Base-by-base conservation (phyloP, 2,329 filamentous ascomycete genomes). In the Pezicula radicicola region DNA sequence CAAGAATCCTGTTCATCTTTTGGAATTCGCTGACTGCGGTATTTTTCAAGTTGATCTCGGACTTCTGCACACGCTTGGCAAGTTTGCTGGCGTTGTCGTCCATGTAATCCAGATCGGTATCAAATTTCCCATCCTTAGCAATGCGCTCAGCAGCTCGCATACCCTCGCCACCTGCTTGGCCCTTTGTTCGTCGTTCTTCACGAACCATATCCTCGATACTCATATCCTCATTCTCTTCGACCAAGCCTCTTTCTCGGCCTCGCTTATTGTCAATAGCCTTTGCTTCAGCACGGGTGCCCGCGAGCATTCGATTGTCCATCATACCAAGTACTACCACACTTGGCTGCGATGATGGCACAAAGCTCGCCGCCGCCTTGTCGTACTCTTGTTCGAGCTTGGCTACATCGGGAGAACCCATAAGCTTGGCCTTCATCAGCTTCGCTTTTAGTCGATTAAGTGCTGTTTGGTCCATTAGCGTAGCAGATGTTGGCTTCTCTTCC, bases 191-290 rank as follows among this genome's bases (percentile, higher is more conserved):
- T 35, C 90, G 84, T 71, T 99, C 94, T 70, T 97, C 92, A 27
- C 91, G 85, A 16, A 99, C 84, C 94, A 99, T 99, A 69, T 99
- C 94, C 49, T 96, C 91, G 54, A 99, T 88, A 28, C 78, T 87
- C 91, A 99, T 97, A 62, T 97, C 91, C 49, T 95, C 89, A 65
- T 97, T 97, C 58, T 94, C 91, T 60, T 89, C 84, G 6, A 99
- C 88, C 7, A 85, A 79, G 1, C 93, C 94, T 49, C 92, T 84
- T 69, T 96, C 92, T 6, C 83, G 80, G 3, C 92, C 93, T 45
- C 92, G 84, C 65, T 88, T 94, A 53, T 84, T 96, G 25, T 87
- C 83, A 7, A 97, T 76, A 0, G 83, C 74, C 60, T 86, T 92
- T 51, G 93, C 88, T 70, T 97, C 94, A 18, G 72, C 78, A 5